phyloP scores from a whole-genome alignment of 176 grass and related monocot species.

The Paspalum vaginatum region DNA sequence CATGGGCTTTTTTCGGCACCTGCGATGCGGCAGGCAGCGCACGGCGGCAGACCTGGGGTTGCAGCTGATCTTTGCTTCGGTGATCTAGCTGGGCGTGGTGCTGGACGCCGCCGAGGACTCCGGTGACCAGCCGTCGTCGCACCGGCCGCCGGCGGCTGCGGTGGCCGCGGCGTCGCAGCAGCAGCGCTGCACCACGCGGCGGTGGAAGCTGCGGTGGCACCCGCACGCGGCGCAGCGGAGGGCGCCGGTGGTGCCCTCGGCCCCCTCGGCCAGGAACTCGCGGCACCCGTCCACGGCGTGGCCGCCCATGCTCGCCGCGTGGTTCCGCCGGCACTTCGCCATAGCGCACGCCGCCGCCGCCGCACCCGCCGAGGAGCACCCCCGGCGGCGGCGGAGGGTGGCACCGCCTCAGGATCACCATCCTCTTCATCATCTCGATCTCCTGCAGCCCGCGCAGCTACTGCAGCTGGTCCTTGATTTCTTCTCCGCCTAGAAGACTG shows the following conservation, averaged over 20 bases:
- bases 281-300: slow-evolving; percentile 75
- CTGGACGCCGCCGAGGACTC: slow-evolving; percentile 55
- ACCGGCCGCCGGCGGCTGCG: not conserved
- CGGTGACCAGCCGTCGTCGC: slow-evolving; percentile 28
- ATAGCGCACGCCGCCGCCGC: slow-evolving; percentile 39
- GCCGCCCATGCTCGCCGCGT: slow-evolving; percentile 72
- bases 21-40: not conserved
- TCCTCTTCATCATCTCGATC: slow-evolving; percentile 35
- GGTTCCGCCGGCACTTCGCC: slow-evolving; percentile 72
- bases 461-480: not conserved
- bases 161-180: slow-evolving; percentile 9
- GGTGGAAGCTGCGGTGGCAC: slow-evolving; percentile 82
- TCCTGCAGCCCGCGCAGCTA: not conserved
- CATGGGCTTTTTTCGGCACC: not conserved
- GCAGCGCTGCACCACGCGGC: slow-evolving; percentile 44
- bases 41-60: not conserved
- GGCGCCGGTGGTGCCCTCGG: slow-evolving; percentile 62
- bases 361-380: not conserved
- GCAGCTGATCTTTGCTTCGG: not conserved
- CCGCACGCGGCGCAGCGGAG: slow-evolving; percentile 67
- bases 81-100: slow-evolving; percentile 31
- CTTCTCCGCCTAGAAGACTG: not conserved
- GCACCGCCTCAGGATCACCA: slow-evolving; percentile 49
- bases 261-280: slow-evolving; percentile 71
- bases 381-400: slow-evolving; percentile 25